Base-by-base conservation (phyloP, 2,329 filamentous ascomycete species). In the Aspergillus persii region DNA sequence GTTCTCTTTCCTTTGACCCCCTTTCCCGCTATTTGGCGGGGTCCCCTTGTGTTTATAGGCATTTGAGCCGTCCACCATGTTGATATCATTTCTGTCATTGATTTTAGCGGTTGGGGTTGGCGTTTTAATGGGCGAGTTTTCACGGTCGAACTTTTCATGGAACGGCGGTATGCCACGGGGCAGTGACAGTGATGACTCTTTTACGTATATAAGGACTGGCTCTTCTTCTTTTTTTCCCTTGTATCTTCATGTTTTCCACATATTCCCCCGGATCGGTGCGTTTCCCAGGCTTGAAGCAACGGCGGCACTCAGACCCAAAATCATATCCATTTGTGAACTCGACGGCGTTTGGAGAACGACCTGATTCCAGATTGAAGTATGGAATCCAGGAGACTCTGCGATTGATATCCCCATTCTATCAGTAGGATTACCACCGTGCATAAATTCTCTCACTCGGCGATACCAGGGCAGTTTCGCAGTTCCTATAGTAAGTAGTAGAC, bases 81-180 rank as follows among this genome's bases (percentile, higher is more conserved):
- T 54, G 47, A 41, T 51, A 49, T 56, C 53, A 54, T 60, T 56
- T 57, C 58, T 52, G 50, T 58, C 36, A 53, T 61, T 48, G 50
- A 56, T 58, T 65, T 71, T 70, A 73, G 71, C 70, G 71, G 66
- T 64, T 61, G 64, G 61, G 67, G 65, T 55, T 61, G 68, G 68
- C 68, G 68, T 67, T 70, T 59, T 50, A 57, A 59, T 61, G 63
- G 65, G 56, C 48, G 58, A 63, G 60, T 57, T 62, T 50, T 67
- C 57, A 36, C 54, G 39, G 61, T 60, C 47, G 59, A 62, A 58
- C 48, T 53, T 66, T 66, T 58, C 51, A 59, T 64, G 61, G 54
- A 59, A 26, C 18, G 57, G 61, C 33, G 54, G 57, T 57, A 61
- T 51, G 65, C 59, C 61, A 62, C 59, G 54, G 26, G 50, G 51